A percentile compares a stretch with the other conserved stretches of the same genome.
These are phyloP conservation scores for Beta corolliflora DNA, from an alignment of 179 eudicot species.

Conservation along the genomic window DNA sequence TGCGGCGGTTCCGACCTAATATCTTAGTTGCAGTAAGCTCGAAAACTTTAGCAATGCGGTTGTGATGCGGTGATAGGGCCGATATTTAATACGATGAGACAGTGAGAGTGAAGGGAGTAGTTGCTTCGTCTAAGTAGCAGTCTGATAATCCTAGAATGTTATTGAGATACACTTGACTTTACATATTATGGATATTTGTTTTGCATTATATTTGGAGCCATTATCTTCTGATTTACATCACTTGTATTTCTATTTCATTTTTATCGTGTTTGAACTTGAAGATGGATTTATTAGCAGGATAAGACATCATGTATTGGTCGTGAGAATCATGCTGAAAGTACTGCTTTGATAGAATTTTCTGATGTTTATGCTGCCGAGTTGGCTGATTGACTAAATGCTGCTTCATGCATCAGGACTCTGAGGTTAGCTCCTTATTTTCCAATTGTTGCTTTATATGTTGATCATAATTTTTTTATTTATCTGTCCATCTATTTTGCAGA, in stretches of 20 bases:
- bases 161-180: too few species aligned
- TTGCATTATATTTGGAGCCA: conserved; percentile 5
- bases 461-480: conserved; percentile 9
- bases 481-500: conserved; percentile 47
- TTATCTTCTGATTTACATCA: conserved; percentile 12
- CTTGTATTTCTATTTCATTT: neutral
- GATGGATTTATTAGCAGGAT: conserved; percentile 48
- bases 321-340: conserved; percentile 40
- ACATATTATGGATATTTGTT: neutral
- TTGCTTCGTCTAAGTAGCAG: too few species aligned
- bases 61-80: too few species aligned
- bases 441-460: neutral
- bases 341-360: conserved; percentile 48
- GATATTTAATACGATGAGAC: too few species aligned
- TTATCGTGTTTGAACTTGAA: conserved; percentile 2
- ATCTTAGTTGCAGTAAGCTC: too few species aligned
- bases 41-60: too few species aligned
- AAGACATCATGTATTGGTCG: conserved; percentile 52
- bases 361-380: conserved; percentile 77
- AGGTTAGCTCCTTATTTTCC: conserved; percentile 42
- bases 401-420: conserved; percentile 48
- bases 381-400: conserved; percentile 47
- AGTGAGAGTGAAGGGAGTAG: too few species aligned
- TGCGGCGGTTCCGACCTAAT: too few species aligned
- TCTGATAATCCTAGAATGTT: too few species aligned